Conservation (phyloP, 371 early-diverging fungal genomes). For the Haplosporangium sp. region DNA sequence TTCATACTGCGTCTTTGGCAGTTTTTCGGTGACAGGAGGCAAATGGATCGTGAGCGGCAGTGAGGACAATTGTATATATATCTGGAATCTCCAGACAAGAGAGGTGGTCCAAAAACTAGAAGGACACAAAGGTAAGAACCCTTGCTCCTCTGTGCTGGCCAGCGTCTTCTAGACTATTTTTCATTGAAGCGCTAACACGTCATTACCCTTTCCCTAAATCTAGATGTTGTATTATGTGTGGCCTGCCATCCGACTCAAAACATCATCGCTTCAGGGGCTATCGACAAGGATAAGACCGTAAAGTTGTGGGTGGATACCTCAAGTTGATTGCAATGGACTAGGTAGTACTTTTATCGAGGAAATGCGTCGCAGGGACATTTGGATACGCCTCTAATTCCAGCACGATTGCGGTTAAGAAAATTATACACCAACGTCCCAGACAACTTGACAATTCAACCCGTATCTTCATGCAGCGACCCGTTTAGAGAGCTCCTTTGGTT, state of each 20-base stretch:
- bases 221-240: conserved; percentile 92
- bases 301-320: conserved; percentile 80
- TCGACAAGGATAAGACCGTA: conserved; percentile 91
- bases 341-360: neutral
- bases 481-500: no score
- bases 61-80: conserved; percentile 92
- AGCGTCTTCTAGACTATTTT: neutral
- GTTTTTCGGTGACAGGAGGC: conserved; percentile 93
- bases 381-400: no score
- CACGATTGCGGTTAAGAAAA: no score
- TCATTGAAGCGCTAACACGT: no score
- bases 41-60: conserved; percentile 97
- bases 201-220: no score
- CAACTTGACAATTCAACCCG: no score
- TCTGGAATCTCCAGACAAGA: conserved; percentile 96
- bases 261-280: conserved; percentile 95
- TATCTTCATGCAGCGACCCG: no score
- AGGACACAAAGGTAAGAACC: conserved; percentile 85
- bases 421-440: no score
- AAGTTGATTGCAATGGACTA: conserved; percentile 7
- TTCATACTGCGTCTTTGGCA: conserved; percentile 92
- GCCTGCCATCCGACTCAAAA: conserved; percentile 95
- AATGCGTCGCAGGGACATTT: neutral
- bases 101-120: conserved; percentile 93
- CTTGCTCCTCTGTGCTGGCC: neutral